These are phyloP conservation scores for Diaporthe sp. DNA, from an alignment of 2,329 filamentous ascomycete genomes.

Conservation along the genomic window DNA sequence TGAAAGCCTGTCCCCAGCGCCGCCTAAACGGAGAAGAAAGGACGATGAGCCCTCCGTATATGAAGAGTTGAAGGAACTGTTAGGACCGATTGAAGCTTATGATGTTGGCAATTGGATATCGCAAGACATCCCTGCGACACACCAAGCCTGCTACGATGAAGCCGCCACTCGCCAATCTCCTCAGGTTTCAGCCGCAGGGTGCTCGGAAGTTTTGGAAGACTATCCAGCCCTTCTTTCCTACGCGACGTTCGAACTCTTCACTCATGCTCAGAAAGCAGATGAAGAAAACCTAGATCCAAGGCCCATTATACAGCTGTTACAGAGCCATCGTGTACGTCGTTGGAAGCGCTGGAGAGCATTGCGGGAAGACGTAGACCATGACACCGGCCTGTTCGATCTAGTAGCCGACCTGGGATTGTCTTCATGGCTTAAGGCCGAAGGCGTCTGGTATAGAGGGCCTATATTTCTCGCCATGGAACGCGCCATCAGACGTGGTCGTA, in stretches of 20 bases:
- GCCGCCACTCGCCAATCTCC: not conserved
- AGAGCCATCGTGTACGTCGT: not conserved
- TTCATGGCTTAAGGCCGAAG: not conserved
- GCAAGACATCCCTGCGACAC: not conserved
- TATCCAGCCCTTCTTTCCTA: not conserved
- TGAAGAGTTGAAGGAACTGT: not conserved
- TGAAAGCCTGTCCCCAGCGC: not conserved
- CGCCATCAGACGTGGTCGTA: not conserved
- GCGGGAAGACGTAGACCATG: not conserved
- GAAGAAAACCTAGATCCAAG: not conserved
- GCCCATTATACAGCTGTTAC: not conserved
- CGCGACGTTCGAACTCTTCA: not conserved
- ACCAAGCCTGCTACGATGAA: not conserved
- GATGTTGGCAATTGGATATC: not conserved
- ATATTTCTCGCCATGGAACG: not conserved
- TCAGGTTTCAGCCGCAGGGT: not conserved
- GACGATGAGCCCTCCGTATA: not conserved
- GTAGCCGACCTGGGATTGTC: not conserved
- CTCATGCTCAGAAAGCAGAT: slow-evolving; percentile 5
- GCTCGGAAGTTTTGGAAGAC: not conserved
- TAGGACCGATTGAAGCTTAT: not conserved
- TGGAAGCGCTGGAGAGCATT: slow-evolving; percentile 7
- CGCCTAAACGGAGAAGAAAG: no score
- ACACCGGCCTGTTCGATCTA: not conserved
- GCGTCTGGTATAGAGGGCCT: not conserved